Percentiles rank a stretch among this genome's conserved stretches.
phyloP scores from a whole-genome alignment of 1,284 basidiomycete species.

The Pseudomicrostroma phylloplanum region DNA sequence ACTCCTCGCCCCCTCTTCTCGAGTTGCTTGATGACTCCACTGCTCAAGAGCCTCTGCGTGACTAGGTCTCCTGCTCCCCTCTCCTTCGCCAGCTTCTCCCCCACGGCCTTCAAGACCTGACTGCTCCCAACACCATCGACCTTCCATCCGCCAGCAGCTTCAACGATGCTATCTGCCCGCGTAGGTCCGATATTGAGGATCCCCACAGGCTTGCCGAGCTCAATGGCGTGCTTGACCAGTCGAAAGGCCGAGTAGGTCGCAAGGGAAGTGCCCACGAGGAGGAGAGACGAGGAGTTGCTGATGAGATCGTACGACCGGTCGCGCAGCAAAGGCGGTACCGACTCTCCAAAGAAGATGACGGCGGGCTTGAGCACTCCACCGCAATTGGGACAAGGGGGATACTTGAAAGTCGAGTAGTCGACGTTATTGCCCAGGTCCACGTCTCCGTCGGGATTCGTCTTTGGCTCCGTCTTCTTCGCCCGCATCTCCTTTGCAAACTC shows the following conservation, averaged over 20 bases:
- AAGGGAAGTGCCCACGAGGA: constrained; percentile 43
- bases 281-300: constrained; percentile 26
- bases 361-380: constrained; percentile 47
- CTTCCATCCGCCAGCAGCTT: constrained; percentile 45
- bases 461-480: constrained; percentile 30
- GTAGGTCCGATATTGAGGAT: constrained; percentile 32
- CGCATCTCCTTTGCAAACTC: constrained; percentile 32
- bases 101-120: constrained; percentile 32
- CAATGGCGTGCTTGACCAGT: constrained; percentile 40
- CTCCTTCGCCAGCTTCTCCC: constrained; percentile 13
- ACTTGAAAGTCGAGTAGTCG: constrained; percentile 45
- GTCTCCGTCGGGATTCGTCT: constrained; percentile 50
- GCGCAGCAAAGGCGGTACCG: constrained; percentile 33
- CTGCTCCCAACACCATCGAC: constrained; percentile 32
- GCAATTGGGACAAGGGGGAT: constrained; percentile 45
- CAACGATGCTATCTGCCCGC: neutral
- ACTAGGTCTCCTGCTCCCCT: constrained; percentile 20
- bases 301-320: constrained; percentile 28
- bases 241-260: constrained; percentile 49
- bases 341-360: constrained; percentile 50
- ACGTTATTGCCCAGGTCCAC: constrained; percentile 35
- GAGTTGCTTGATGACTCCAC: too few species aligned
- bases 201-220: constrained; percentile 29
- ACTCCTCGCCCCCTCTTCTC: too few species aligned
- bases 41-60: too few species aligned